Percentiles rank a stretch among this genome's conserved stretches.
phyloP scores from a whole-genome alignment of 805 yeast genomes.

The Starmerella scarabaei region DNA sequence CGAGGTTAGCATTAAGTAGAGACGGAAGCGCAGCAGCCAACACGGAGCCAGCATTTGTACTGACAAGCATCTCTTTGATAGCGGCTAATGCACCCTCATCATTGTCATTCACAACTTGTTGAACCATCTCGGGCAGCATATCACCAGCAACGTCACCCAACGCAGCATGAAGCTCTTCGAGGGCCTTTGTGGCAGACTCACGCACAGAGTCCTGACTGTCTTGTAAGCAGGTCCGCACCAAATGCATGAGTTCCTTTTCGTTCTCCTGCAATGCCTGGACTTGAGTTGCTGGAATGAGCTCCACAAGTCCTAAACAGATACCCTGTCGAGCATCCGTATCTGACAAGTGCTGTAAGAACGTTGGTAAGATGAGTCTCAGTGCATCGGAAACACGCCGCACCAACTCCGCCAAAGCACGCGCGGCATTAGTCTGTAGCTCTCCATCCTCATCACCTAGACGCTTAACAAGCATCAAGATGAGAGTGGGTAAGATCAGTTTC shows the following conservation, averaged over 20 bases:
- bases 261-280: conserved; percentile 47
- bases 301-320: conserved; percentile 84
- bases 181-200: conserved; percentile 82
- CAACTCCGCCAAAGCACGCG: conserved; percentile 85
- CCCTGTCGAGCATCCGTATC: conserved; percentile 90
- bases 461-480: conserved; percentile 66
- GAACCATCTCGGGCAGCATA: conserved; percentile 69
- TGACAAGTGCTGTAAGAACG: conserved; percentile 48
- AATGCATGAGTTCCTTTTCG: conserved; percentile 55
- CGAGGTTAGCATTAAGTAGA: conserved; percentile 35
- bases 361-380: conserved; percentile 70
- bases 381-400: conserved; percentile 86
- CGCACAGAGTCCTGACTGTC: conserved; percentile 62
- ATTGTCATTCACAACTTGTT: conserved; percentile 41
- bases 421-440: conserved; percentile 73
- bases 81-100: conserved; percentile 62
- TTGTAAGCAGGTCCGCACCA: conserved; percentile 65
- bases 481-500: conserved; percentile 77
- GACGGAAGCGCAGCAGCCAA: conserved; percentile 90
- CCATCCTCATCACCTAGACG: conserved; percentile 74
- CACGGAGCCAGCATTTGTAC: conserved; percentile 74
- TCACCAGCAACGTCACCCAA: conserved; percentile 82
- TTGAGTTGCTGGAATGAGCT: conserved; percentile 57
- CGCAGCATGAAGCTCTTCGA: conserved; percentile 71
- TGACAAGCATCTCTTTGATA: conserved; percentile 70